These are phyloP conservation scores for Trifolium fragiferum DNA, from an alignment of 306 rosid species.

Conservation along the genomic window DNA sequence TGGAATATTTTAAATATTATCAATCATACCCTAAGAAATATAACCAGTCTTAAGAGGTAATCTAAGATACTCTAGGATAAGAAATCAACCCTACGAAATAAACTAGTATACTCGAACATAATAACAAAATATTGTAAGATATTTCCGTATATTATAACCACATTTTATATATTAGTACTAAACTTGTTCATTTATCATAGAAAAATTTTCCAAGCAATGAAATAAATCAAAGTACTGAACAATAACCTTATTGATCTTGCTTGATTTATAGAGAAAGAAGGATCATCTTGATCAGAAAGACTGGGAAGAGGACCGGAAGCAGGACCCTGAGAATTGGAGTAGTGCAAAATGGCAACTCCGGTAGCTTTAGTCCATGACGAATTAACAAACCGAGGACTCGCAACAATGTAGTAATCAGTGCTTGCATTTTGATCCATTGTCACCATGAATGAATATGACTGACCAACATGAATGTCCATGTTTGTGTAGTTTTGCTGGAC, in stretches of 20 bases:
- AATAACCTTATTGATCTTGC: conserved; percentile 86
- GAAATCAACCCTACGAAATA: not conserved
- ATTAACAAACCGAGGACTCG: conserved; percentile 81
- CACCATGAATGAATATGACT: conserved; percentile 85
- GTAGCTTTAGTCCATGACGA: conserved; percentile 72
- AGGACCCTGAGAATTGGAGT: conserved; percentile 79
- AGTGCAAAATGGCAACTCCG: conserved; percentile 78
- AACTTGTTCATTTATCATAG: conserved; percentile 18
- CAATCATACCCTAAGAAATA: not conserved
- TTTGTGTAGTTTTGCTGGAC: conserved; percentile 72
- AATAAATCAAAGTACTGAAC: conserved; percentile 31
- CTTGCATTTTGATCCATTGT: conserved; percentile 90
- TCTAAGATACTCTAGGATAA: not conserved
- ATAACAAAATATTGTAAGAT: not conserved
- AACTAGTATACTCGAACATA: not conserved
- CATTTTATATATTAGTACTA: not conserved
- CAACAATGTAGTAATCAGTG: conserved; percentile 79
- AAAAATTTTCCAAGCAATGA: conserved; percentile 17
- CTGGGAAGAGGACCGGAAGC: conserved; percentile 86
- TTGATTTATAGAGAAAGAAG: conserved; percentile 80
- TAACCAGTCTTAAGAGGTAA: not conserved
- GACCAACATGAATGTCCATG: conserved; percentile 91
- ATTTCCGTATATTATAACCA: not conserved
- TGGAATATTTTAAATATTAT: not conserved
- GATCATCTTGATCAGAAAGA: conserved; percentile 62